Base-by-base conservation (phyloP, 139 green algal species). In the Closterium sp. region DNA sequence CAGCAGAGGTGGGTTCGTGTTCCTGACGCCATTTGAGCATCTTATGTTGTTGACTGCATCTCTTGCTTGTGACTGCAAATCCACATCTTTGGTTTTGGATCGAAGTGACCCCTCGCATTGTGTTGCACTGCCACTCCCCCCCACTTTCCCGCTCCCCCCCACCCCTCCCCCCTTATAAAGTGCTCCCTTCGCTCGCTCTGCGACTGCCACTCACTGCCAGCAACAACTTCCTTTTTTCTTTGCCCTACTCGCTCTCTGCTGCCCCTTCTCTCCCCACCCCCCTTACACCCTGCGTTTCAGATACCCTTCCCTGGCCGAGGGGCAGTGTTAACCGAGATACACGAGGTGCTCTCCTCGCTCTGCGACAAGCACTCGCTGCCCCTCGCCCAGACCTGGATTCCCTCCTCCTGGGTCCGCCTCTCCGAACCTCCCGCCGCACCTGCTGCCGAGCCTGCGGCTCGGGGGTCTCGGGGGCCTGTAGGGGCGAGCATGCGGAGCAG, bases 371-470 rank as follows among this genome's bases (percentile, higher is more conserved):
- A 94, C 89, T 29, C 13, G 24, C 92, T 94, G 4, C 92, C 92
- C 29, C 31, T 94, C 31, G 92, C 92, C 11, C 92, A 94, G 89
- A 91, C 84, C n/a, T 94, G 92, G 92, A 29, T 94, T 9, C 85
- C 79, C 70, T 86, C 31, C 85, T 31, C 85, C 85, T 87, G 28
- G 85, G 28, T 32, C 2, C 85, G 28, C 28, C 28, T 31, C 85
- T 32, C 13, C 85, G 85, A 79, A 22, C 62, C 62, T 79, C 17
- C 62, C 5, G 62, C 62, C 62, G 62, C 11, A 70, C 50, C 50
- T 70, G 50, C 62, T 4, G 17, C 62, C 62, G 62, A 24, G 5
- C 62, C 62, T 79, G 62, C 62, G 62, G 62, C 62, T 79, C 62
- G 19, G 62, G 62, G 17, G 62, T 27, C 13, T 13, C 9, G 13